Evolutionary conservation across 1,139 yeast species (phyloP).

Genomic region (Yamadazyma jaroonii): DNA sequence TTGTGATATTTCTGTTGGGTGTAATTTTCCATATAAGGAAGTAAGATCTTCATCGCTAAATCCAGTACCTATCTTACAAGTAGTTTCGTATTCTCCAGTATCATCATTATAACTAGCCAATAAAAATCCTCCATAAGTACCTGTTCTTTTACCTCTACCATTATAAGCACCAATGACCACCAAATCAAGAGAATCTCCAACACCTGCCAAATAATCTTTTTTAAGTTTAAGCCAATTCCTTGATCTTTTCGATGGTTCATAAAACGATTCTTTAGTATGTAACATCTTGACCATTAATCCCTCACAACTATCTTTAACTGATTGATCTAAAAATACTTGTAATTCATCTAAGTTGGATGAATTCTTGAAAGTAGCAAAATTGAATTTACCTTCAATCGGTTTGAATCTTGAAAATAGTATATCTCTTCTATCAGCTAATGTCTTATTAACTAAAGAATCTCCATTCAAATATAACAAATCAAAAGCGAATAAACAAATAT

Average conservation of each 20-base stretch:
- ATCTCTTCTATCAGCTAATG: conserved; percentile 69
- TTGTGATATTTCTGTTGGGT: conserved; percentile 63
- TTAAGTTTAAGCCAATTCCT: conserved; percentile 94
- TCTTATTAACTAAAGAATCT: conserved; percentile 62
- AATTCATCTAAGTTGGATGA: conserved; percentile 75
- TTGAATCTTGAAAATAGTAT: conserved; percentile 55
- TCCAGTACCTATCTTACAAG: conserved; percentile 97
- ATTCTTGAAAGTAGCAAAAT: conserved; percentile 74
- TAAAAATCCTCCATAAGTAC: conserved; percentile 89
- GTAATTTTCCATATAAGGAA: conserved; percentile 54
- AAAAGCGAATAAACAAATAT: conserved; percentile 89
- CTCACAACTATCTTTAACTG: conserved; percentile 88
- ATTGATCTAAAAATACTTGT: conserved; percentile 83
- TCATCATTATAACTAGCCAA: conserved; percentile 88
- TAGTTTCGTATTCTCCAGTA: conserved; percentile 88
- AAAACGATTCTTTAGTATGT: conserved; percentile 75
- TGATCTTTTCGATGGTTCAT: conserved; percentile 93
- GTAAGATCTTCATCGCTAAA: conserved; percentile 83
- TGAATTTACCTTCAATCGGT: conserved; percentile 73
- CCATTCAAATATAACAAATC: conserved; percentile 77
- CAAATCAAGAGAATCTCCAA: conserved; percentile 92
- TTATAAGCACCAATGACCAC: conserved; percentile 93
- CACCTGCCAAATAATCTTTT: conserved; percentile 90
- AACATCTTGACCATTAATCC: conserved; percentile 94
- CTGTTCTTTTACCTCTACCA: conserved; percentile 94